phyloP scores from a whole-genome alignment of 1,284 basidiomycete species.

The Cryptococcus depauperatus region DNA sequence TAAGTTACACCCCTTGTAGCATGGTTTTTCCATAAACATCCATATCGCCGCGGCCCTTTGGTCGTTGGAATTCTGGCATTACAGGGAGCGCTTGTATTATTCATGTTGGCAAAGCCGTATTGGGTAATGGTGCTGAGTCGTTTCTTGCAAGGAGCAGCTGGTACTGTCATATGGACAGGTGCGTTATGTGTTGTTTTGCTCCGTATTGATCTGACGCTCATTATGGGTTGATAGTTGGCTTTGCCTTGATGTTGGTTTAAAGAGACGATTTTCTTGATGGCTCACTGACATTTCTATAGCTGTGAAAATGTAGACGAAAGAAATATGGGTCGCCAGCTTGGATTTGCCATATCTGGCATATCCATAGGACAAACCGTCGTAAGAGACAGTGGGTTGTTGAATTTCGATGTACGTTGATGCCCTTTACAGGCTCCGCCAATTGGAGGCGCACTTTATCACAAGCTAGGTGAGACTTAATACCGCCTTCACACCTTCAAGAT shows the following conservation, averaged over 20 bases:
- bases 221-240: slow-evolving; percentile 9
- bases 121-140: slow-evolving; percentile 65
- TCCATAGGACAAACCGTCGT: slow-evolving; percentile 50
- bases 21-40: slow-evolving; percentile 54
- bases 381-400: slow-evolving; percentile 44
- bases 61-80: slow-evolving; percentile 46
- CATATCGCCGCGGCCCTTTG: slow-evolving; percentile 54
- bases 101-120: slow-evolving; percentile 67
- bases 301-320: slow-evolving; percentile 61
- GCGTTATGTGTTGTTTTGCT: slow-evolving; percentile 47
- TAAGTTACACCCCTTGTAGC: slow-evolving; percentile 67
- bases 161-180: slow-evolving; percentile 66
- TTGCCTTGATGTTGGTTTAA: slow-evolving; percentile 20
- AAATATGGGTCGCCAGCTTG: slow-evolving; percentile 59
- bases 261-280: neutral
- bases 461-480: slow-evolving; percentile 4
- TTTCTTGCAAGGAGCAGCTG: slow-evolving; percentile 62
- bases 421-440: slow-evolving; percentile 51
- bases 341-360: slow-evolving; percentile 62
- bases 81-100: slow-evolving; percentile 52
- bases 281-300: slow-evolving; percentile 36
- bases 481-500: neutral
- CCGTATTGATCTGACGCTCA: no score
- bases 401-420: neutral
- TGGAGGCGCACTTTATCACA: slow-evolving; percentile 58